These are phyloP conservation scores for Plasmodium vivax DNA, from an alignment of 169 alveolate species.

Conservation along the genomic window DNA sequence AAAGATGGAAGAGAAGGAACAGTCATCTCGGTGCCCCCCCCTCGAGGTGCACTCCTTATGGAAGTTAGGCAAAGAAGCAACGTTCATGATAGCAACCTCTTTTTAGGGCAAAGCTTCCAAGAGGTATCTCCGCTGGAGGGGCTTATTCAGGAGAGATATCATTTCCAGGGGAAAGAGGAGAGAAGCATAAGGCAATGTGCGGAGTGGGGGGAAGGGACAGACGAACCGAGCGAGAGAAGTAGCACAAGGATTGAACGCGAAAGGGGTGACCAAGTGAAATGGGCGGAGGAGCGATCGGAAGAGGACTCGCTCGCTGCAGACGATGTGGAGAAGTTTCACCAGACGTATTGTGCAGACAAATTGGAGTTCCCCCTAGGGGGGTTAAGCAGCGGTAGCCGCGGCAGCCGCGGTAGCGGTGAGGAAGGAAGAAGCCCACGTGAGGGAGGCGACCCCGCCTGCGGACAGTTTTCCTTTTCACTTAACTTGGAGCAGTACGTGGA, in stretches of 20 bases:
- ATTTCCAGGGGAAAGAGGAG: not conserved
- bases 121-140: not conserved
- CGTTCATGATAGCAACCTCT: not conserved
- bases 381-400: not conserved
- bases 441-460: not conserved
- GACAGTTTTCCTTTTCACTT: not conserved
- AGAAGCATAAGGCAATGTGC: not conserved
- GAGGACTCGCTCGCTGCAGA: not conserved
- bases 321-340: not conserved
- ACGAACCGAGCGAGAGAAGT: not conserved
- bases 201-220: not conserved
- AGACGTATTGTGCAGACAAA: not conserved
- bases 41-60: not conserved
- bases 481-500: conserved; percentile 18
- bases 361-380: not conserved
- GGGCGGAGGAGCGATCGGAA: not conserved
- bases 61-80: not conserved
- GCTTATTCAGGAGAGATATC: not conserved
- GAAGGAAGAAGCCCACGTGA: not conserved
- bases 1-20: not conserved
- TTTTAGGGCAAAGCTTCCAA: not conserved
- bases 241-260: not conserved
- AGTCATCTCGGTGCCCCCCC: not conserved
- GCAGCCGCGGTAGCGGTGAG: not conserved
- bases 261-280: not conserved